Evolutionary conservation across 805 yeast species (phyloP), one percentile per base, ranked within the genome.

Genomic region (Starmerella asiatica): DNA sequence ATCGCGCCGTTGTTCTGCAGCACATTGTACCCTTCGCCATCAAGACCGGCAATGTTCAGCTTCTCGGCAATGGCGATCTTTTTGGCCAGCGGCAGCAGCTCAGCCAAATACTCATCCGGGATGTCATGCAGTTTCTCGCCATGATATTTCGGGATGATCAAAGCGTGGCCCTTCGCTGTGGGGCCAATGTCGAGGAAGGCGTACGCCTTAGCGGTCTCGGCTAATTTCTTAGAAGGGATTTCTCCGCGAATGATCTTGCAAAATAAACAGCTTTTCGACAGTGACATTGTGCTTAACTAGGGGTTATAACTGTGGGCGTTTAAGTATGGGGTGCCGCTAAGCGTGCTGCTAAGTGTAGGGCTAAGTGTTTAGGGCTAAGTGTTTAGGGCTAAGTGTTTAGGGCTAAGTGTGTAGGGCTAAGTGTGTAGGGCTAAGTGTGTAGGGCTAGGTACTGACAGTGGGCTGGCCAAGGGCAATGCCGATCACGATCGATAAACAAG

Each of bases 121-220:
- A 88, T 64, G 57, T 84, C 76, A 66, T 88, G 97, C 47, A 88
- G 68, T 61, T 81, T 84, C 26, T 83, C 94, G 36, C 95, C 97
- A 59, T 86, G 96, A 60, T 73, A 72, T 61, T 88, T 88, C 46
- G 98, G 97, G 52, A 88, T 85, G 40, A 88, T 75, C 53, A 88
- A 65, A 24, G 88, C 73, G 58, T 88, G 98, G 21, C 94, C 95
- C 53, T 74, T 72, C 8, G 94, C 67, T 15, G 88, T 81, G 46
- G 98, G 97, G 52, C 84, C 91, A 56, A 88, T 86, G 56, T 88
- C 98, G 53, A 91, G 67, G 59, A 88, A 91, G 0, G 97, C 83
- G 38, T 56, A 56, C n/a, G 83, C 62, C 52, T 71, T 68, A 44
- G 78, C 68, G n/a, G 96, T 83, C 61, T 88, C 98, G 54, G 80